Percentiles rank a stretch among this genome's conserved stretches.
Conservation (phyloP, 305 asterid genomes). For the Rubia tinctorum region DNA sequence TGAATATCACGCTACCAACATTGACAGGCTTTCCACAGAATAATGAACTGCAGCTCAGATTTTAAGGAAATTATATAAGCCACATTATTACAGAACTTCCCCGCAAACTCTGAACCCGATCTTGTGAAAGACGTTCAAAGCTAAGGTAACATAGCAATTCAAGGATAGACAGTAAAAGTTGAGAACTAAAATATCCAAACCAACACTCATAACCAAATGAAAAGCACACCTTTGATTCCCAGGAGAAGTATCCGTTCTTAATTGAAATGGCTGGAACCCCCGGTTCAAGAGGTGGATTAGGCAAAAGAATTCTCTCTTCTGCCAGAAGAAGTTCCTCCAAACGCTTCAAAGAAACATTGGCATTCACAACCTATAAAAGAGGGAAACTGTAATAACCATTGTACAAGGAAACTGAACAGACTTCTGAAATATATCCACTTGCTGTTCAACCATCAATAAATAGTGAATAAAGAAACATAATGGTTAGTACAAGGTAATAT, state of each 20-base stretch:
- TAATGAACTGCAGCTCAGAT: background rate
- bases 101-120: constrained; percentile 1
- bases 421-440: background rate
- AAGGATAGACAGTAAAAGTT: background rate
- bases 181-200: background rate
- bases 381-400: background rate
- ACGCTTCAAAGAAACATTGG: constrained; percentile 87
- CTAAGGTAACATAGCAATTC: background rate
- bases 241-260: constrained; percentile 73
- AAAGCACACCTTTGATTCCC: constrained; percentile 78
- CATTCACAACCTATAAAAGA: constrained; percentile 75
- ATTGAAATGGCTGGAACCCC: constrained; percentile 84
- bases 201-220: background rate
- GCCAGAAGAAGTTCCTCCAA: constrained; percentile 85
- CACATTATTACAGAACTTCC: background rate
- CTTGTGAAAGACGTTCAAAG: background rate
- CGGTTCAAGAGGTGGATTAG: constrained; percentile 87
- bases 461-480: background rate
- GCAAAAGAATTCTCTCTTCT: constrained; percentile 81
- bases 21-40: background rate
- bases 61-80: background rate
- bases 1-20: background rate
- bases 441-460: background rate
- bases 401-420: background rate
- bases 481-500: background rate